Conservation (phyloP, 1,284 basidiomycete species). For the Cryptococcus deneoformans region DNA sequence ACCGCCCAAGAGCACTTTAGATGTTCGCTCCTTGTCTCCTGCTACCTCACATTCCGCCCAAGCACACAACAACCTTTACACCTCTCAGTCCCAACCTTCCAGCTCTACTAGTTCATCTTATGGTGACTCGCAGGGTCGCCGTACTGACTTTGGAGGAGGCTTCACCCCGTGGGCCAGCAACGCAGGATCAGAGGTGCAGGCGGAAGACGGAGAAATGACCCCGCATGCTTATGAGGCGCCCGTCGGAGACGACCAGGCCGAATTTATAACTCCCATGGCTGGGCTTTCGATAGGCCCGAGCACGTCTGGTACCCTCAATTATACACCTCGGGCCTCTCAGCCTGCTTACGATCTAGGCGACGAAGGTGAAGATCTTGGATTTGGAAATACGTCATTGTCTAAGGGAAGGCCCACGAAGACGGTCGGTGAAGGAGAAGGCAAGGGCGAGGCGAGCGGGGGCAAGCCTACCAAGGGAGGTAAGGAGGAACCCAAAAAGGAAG, state of each 20-base stretch:
- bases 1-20: not conserved
- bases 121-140: too few species aligned
- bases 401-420: slow-evolving; percentile 38
- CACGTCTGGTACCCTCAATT: not conserved
- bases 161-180: slow-evolving; percentile 7
- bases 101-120: not conserved
- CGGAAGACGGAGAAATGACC: slow-evolving; percentile 5
- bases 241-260: slow-evolving; percentile 52
- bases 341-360: slow-evolving; percentile 45
- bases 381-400: slow-evolving; percentile 67
- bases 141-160: not conserved
- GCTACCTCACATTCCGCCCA: not conserved
- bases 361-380: slow-evolving; percentile 83
- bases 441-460: slow-evolving; percentile 7
- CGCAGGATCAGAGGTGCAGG: not conserved
- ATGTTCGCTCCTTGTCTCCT: not conserved
- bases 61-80: not conserved
- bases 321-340: slow-evolving; percentile 2
- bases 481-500: slow-evolving; percentile 18
- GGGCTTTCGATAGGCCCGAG: slow-evolving; percentile 33
- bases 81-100: not conserved
- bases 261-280: slow-evolving; percentile 87
- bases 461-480: slow-evolving; percentile 1
- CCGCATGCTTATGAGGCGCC: slow-evolving; percentile 21
- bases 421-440: slow-evolving; percentile 19